Base-by-base conservation (phyloP, 2,329 filamentous ascomycete genomes). In the Botrytis aclada region DNA sequence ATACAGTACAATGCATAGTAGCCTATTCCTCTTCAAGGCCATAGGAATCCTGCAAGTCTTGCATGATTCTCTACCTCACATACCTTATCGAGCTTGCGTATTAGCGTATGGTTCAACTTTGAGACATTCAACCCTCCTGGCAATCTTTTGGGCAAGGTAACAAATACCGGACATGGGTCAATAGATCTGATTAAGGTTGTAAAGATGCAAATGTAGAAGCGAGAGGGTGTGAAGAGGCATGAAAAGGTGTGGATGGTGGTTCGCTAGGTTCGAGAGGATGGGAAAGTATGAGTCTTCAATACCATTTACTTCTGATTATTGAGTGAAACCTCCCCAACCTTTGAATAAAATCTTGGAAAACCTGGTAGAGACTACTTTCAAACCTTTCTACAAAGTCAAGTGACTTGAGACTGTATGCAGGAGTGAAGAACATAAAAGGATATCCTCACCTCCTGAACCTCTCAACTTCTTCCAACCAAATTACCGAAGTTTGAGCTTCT, bases 371-470 rank as follows among this genome's bases (percentile, higher is more conserved):
- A 32, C 32, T 61, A 58, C 45, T 37, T 47, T 63, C 22, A 22
- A 43, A 37, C 37, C 22, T 10, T 69, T 25, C 63, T 60, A 16
- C 47, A 10, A 65, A 69, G 72, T 71, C 69, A 71, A 73, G 72
- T 73, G 72, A 69, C 69, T 71, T 39, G 56, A 58, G 69, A 41
- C 56, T 39, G 54, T 41, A 61, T 71, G 71, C 72, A 61, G 29
- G 22, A 56, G 60, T 32, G 69, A 71, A 71, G 69, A 67, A 73
- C 69, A 73, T 73, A 73, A 73, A 73, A 73, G 72, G 60, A 63
- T 72, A 72, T 58, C 45, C 70, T 72, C 70, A 45, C 43, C 70
- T 72, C 47, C 61, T 72, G 14, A 39, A 72, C 70, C 70, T 47
- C 61, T 73, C 45, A 72, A 56, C 45, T 70, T 47, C 58, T 47